A percentile compares a stretch with the other conserved stretches of the same genome.
Evolutionary conservation across 352 stramenopile genomes (phyloP).

Genomic region (Phytophthora citrophthora): DNA sequence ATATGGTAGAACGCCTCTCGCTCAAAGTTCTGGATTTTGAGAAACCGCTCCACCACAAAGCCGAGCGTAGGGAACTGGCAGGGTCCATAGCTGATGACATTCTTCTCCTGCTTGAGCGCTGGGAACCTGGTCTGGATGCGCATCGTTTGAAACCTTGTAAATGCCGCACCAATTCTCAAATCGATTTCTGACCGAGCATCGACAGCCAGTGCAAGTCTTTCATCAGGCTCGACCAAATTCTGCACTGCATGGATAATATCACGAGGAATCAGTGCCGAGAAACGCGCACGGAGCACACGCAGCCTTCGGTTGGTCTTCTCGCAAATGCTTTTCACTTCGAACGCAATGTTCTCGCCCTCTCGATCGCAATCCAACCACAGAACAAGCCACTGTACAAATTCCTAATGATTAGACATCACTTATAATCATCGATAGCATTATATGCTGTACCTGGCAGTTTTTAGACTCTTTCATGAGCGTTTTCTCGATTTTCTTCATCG

Average conservation of each 20-base stretch:
- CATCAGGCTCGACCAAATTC: slow-evolving; percentile 78
- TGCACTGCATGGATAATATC: slow-evolving; percentile 92
- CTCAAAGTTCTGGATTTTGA: slow-evolving; percentile 97
- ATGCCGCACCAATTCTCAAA: slow-evolving; percentile 93
- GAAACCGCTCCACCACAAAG: slow-evolving; percentile 94
- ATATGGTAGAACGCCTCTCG: slow-evolving; percentile 97
- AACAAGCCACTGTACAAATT: slow-evolving; percentile 80
- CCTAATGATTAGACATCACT: too few species aligned
- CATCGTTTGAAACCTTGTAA: slow-evolving; percentile 97
- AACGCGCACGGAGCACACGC: slow-evolving; percentile 89
- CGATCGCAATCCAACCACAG: slow-evolving; percentile 99
- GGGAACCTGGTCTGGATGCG: slow-evolving; percentile 89
- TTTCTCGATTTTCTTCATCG: slow-evolving; percentile 89
- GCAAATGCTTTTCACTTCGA: slow-evolving; percentile 94
- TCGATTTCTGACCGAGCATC: slow-evolving; percentile 96
- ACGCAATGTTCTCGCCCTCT: slow-evolving; percentile 99
- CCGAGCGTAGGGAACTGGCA: slow-evolving; percentile 99
- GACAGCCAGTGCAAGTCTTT: slow-evolving; percentile 83
- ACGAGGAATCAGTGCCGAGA: slow-evolving; percentile 93
- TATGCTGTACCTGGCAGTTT: slow-evolving; percentile 58
- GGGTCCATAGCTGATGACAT: slow-evolving; percentile 98
- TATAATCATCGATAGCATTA: neutral
- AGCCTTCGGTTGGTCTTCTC: slow-evolving; percentile 73
- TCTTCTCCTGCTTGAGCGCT: slow-evolving; percentile 68
- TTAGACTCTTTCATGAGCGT: slow-evolving; percentile 91